Conservation (phyloP, 306 rosid genomes). For the Bauhinia variegata region DNA sequence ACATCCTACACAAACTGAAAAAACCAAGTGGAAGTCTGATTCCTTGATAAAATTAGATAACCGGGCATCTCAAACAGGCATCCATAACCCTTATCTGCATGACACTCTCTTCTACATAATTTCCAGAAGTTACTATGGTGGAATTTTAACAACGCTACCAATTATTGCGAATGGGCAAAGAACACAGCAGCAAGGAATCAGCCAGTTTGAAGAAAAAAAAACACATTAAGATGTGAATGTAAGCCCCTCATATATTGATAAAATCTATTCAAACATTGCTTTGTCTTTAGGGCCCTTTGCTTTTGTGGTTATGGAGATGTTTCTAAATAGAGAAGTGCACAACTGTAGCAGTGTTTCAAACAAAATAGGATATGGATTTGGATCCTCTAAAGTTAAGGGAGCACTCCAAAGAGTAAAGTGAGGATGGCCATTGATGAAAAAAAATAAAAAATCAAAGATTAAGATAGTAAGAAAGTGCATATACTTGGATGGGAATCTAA, state of each 20-base stretch:
- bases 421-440: too few species aligned
- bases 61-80: not conserved
- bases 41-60: not conserved
- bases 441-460: too few species aligned
- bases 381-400: too few species aligned
- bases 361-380: not conserved
- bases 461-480: too few species aligned
- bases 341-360: not conserved
- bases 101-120: slow-evolving; percentile 7
- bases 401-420: too few species aligned
- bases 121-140: not conserved
- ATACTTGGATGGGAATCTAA: too few species aligned
- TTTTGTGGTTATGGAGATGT: not conserved
- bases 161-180: not conserved
- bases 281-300: not conserved
- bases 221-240: not conserved
- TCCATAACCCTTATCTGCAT: not conserved
- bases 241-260: not conserved
- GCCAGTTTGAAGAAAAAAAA: not conserved
- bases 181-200: not conserved
- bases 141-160: not conserved
- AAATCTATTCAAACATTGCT: not conserved
- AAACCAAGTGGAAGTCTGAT: too few species aligned
- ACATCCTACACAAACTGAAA: too few species aligned
- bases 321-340: not conserved